phyloP scores from a whole-genome alignment of 1,139 yeast species.

The Trichomonascaceae sp. region DNA sequence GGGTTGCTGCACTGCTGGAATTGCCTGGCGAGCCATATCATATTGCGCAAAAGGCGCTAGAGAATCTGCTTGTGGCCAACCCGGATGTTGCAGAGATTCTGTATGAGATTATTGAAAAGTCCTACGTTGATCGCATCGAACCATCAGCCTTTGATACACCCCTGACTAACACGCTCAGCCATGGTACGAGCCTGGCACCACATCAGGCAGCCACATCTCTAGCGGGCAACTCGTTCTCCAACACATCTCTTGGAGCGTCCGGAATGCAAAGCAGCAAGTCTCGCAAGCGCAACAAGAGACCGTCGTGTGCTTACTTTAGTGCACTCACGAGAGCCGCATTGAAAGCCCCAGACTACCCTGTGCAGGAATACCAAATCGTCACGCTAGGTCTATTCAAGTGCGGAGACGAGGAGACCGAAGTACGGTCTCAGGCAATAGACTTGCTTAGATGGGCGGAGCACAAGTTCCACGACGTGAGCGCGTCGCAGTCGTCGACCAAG shows the following conservation, averaged over 20 bases:
- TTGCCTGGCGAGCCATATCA: conserved; percentile 48
- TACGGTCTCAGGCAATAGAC: conserved; percentile 50
- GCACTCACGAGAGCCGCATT: conserved; percentile 53
- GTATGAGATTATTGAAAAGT: conserved; percentile 51
- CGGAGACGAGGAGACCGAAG: conserved; percentile 49
- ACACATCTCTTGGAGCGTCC: neutral
- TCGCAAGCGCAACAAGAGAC: neutral
- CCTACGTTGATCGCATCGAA: conserved; percentile 32
- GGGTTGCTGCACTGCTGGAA: conserved; percentile 63
- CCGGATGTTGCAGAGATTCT: conserved; percentile 43
- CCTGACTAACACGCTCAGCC: neutral
- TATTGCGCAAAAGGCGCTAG: conserved; percentile 61
- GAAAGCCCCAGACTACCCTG: conserved; percentile 30
- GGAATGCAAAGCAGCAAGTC: neutral
- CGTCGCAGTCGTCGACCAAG: conserved; percentile 23
- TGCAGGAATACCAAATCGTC: conserved; percentile 42
- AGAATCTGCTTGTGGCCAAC: conserved; percentile 51
- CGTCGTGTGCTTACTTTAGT: conserved; percentile 39
- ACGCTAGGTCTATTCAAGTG: conserved; percentile 56
- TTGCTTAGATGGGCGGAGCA: conserved; percentile 45
- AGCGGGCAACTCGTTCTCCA: neutral
- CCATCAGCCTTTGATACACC: conserved; percentile 33
- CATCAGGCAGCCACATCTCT: too few species aligned
- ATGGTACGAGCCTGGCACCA: neutral
- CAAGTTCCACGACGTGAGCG: conserved; percentile 34